These are phyloP conservation scores for Pleurotus djamor DNA, from an alignment of 768 basidiomycete species.

Conservation along the genomic window DNA sequence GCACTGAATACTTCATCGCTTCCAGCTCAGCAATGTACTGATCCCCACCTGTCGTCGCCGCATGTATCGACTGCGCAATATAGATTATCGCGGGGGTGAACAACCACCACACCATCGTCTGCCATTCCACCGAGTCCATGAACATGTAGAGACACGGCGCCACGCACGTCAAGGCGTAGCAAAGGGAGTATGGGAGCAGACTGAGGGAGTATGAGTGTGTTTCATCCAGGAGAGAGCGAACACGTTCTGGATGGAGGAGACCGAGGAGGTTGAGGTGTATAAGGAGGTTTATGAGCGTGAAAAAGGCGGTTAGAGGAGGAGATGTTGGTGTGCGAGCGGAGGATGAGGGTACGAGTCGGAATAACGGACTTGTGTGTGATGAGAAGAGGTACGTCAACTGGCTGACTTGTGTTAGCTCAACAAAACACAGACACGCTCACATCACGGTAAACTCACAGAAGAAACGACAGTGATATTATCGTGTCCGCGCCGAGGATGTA, in stretches of 20 bases:
- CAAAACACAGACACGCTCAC: not conserved
- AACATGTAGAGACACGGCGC: slow-evolving; percentile 49
- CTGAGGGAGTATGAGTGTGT: not conserved
- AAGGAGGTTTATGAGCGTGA: slow-evolving; percentile 46
- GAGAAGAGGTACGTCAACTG: slow-evolving; percentile 46
- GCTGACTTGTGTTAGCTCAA: slow-evolving; percentile 25
- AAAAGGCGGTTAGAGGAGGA: slow-evolving; percentile 36
- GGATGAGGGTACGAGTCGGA: slow-evolving; percentile 34
- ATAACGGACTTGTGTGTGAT: slow-evolving; percentile 42
- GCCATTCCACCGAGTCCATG: slow-evolving; percentile 43
- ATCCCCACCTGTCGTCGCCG: slow-evolving; percentile 41
- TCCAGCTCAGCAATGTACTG: slow-evolving; percentile 50
- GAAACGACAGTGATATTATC: slow-evolving; percentile 40
- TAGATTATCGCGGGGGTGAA: slow-evolving; percentile 39
- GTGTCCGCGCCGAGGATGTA: slow-evolving; percentile 36
- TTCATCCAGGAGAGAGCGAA: slow-evolving; percentile 3
- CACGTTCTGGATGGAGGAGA: slow-evolving; percentile 31
- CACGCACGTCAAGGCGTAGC: slow-evolving; percentile 40
- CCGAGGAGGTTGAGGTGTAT: slow-evolving; percentile 49
- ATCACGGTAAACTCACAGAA: slow-evolving; percentile 37
- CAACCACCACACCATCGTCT: slow-evolving; percentile 53
- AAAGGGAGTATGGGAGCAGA: slow-evolving; percentile 23
- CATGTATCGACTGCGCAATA: slow-evolving; percentile 42
- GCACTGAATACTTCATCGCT: slow-evolving; percentile 49
- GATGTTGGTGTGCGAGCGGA: slow-evolving; percentile 27